A percentile compares a stretch with the other conserved stretches of the same genome.
Evolutionary conservation across 768 basidiomycete genomes (phyloP).

Genomic region (Lenzites betulinus): DNA sequence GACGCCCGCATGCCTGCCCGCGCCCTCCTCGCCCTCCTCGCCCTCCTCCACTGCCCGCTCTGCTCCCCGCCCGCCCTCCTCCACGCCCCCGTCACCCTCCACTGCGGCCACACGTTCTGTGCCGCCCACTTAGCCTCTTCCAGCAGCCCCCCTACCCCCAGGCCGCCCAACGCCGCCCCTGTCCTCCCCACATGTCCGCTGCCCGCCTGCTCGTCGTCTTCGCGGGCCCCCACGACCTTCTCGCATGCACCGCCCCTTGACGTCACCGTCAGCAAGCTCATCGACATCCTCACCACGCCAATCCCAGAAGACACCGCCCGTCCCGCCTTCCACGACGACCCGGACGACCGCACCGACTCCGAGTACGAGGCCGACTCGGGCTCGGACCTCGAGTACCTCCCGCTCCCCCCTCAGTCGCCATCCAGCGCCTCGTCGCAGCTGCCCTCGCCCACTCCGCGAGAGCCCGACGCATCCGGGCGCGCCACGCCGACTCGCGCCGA

Average conservation of each 20-base stretch:
- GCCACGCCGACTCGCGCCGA: constrained; percentile 3
- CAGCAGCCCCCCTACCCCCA: constrained; percentile 19
- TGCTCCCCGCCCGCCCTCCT: constrained; percentile 46
- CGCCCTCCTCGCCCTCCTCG: constrained; percentile 35
- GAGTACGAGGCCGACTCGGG: constrained; percentile 34
- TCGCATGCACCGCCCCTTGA: constrained; percentile 39
- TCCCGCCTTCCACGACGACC: constrained; percentile 12
- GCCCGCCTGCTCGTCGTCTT: constrained; percentile 35
- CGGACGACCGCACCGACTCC: constrained; percentile 29
- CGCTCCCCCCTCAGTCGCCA: constrained; percentile 5
- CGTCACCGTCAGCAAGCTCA: constrained; percentile 59
- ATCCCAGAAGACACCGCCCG: neutral
- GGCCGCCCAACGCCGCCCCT: constrained; percentile 3
- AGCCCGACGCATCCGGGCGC: neutral
- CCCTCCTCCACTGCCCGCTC: constrained; percentile 55
- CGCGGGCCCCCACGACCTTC: constrained; percentile 11
- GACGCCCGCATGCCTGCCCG: constrained; percentile 20
- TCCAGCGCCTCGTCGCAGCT: neutral
- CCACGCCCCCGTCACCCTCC: constrained; percentile 55
- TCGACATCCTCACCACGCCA: constrained; percentile 40
- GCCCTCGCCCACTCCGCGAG: neutral
- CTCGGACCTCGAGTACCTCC: constrained; percentile 22
- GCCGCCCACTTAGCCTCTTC: constrained; percentile 35
- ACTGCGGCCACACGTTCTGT: constrained; percentile 86
- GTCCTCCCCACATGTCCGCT: constrained; percentile 37